These are phyloP conservation scores for Tinospora cordifolia DNA, from an alignment of 164 flowering plant species.

Conservation along the genomic window DNA sequence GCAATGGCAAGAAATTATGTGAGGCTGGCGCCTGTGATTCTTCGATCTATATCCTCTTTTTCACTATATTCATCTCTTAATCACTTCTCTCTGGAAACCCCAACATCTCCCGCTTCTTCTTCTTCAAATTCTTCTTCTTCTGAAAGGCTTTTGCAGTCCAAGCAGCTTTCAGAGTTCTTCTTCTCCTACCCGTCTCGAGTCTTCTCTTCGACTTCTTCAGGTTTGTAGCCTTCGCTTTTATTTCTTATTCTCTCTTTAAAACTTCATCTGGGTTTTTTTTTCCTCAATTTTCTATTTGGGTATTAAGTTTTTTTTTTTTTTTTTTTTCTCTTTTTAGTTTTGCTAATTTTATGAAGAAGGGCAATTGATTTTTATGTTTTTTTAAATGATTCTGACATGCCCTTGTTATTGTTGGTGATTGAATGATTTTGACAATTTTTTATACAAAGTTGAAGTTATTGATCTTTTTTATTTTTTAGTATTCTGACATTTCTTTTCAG, in stretches of 20 bases:
- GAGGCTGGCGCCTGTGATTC: background rate
- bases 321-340: too few relatives aligned
- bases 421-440: too few relatives aligned
- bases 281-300: too few relatives aligned
- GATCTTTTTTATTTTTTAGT: background rate
- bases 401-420: background rate
- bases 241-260: too few relatives aligned
- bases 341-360: background rate
- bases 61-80: background rate
- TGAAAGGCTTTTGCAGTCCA: conserved; percentile 9
- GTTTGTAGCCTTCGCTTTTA: too few relatives aligned
- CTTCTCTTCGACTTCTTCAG: background rate
- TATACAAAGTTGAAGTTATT: background rate
- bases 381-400: background rate
- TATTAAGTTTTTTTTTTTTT: too few relatives aligned
- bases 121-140: background rate
- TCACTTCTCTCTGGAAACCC: background rate
- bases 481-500: conserved; percentile 17
- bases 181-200: background rate
- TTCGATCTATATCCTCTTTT: background rate
- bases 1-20: background rate
- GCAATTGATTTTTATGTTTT: too few relatives aligned
- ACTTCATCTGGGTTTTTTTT: too few relatives aligned
- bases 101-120: background rate
- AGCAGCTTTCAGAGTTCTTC: background rate